phyloP scores from a whole-genome alignment of 2,329 filamentous ascomycete genomes.

The Parascedosporium putredinis region DNA sequence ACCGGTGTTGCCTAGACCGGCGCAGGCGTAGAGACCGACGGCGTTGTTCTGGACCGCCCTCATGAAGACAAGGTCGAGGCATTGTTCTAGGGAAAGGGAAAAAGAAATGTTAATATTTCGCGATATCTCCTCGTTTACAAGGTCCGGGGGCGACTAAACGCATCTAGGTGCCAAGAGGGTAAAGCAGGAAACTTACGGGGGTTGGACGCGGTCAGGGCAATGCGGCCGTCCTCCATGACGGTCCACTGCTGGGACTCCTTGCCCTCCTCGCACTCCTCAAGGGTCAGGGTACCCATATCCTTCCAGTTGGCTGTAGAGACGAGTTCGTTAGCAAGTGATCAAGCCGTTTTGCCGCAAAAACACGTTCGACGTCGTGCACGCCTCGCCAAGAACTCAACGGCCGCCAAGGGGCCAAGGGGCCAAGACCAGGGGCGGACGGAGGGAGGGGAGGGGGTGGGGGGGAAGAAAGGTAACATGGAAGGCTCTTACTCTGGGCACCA shows the following conservation, averaged over 20 bases:
- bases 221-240: slow-evolving; percentile 27
- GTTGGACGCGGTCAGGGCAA: slow-evolving; percentile 23
- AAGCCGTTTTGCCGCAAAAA: no score
- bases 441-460: no score
- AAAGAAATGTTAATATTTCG: no score
- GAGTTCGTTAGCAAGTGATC: no score
- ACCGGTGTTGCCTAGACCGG: slow-evolving; percentile 26
- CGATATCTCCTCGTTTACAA: background rate
- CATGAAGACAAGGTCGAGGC: slow-evolving; percentile 31
- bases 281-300: slow-evolving; percentile 26
- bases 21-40: slow-evolving; percentile 28
- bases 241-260: slow-evolving; percentile 25
- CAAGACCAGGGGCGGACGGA: no score
- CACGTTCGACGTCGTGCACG: no score
- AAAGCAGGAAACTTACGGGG: slow-evolving; percentile 26
- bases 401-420: no score
- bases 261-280: slow-evolving; percentile 23
- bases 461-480: no score
- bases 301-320: slow-evolving; percentile 31
- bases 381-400: no score
- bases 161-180: slow-evolving; percentile 24
- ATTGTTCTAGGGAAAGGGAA: no score
- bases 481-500: slow-evolving; percentile 22
- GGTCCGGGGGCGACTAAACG: slow-evolving; percentile 17
- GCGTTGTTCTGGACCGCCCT: slow-evolving; percentile 29